phyloP scores from a whole-genome alignment of 768 basidiomycete genomes.

The Daedaleopsis sinensis region DNA sequence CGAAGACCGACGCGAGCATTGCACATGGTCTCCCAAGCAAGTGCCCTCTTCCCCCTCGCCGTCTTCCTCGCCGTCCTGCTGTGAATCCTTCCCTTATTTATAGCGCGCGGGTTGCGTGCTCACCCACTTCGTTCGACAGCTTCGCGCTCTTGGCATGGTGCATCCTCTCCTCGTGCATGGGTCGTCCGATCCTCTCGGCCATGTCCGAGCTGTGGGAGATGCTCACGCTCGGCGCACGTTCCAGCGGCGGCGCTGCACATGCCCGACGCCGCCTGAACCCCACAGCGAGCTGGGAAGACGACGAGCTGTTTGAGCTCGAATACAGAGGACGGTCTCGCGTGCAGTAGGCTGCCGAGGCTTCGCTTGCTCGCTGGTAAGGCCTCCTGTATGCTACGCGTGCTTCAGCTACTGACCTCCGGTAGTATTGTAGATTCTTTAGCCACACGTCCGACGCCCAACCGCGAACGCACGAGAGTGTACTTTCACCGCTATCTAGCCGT shows the following conservation, averaged over 20 bases:
- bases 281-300: constrained; percentile 36
- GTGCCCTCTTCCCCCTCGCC: constrained; percentile 38
- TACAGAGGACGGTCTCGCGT: constrained; percentile 35
- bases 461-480: too few relatives aligned
- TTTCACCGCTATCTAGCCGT: too few relatives aligned
- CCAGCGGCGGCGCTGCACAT: constrained; percentile 24
- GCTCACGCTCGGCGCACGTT: constrained; percentile 43
- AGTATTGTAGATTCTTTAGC: too few relatives aligned
- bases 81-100: constrained; percentile 35
- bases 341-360: too few relatives aligned
- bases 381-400: too few relatives aligned
- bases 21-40: constrained; percentile 15
- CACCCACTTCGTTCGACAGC: constrained; percentile 33
- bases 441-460: too few relatives aligned
- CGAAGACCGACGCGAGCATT: not conserved
- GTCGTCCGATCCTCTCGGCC: constrained; percentile 48
- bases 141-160: constrained; percentile 62
- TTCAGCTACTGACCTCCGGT: too few relatives aligned
- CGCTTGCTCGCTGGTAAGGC: too few relatives aligned
- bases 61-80: constrained; percentile 51
- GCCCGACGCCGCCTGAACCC: constrained; percentile 38
- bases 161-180: constrained; percentile 68
- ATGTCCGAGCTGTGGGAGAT: constrained; percentile 53
- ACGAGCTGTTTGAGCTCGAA: constrained; percentile 68
- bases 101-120: not conserved